Percentiles rank a stretch among this genome's conserved stretches.
Evolutionary conservation across 345 rosid genomes (phyloP).

Genomic region (Limnanthes douglasii): DNA sequence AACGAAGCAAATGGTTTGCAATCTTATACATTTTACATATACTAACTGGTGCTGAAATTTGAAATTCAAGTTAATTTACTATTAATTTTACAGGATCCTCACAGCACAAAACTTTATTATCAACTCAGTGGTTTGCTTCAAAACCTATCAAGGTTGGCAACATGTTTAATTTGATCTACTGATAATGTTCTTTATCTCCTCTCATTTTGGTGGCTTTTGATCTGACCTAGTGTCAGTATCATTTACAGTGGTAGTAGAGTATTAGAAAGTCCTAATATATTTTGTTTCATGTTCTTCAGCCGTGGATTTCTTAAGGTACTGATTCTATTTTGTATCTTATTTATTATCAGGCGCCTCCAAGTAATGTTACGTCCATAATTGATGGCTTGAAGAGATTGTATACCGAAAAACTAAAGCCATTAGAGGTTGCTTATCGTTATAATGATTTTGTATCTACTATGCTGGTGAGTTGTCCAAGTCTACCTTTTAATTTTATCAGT

Average conservation of each 20-base stretch:
- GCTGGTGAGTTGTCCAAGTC: constrained; percentile 36
- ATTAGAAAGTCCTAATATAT: too few species aligned
- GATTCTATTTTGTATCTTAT: background rate
- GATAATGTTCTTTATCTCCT: background rate
- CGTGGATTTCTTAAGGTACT: too few species aligned
- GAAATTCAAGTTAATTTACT: constrained; percentile 8
- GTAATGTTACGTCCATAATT: constrained; percentile 63
- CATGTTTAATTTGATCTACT: background rate
- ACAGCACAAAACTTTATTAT: constrained; percentile 15
- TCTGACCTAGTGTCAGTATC: background rate
- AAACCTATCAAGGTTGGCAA: constrained; percentile 47
- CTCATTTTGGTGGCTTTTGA: background rate
- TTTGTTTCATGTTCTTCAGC: too few species aligned
- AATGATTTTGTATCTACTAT: constrained; percentile 82
- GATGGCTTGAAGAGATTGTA: constrained; percentile 88
- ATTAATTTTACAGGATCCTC: constrained; percentile 25
- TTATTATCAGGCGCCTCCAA: constrained; percentile 27
- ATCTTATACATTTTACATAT: too few species aligned
- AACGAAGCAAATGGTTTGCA: constrained; percentile 44
- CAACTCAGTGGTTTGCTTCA: constrained; percentile 38
- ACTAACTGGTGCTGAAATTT: too few species aligned
- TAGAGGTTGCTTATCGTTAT: constrained; percentile 68
- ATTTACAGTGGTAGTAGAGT: too few species aligned
- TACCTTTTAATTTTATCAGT: constrained; percentile 5
- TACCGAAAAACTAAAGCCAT: constrained; percentile 73